Evolutionary conservation across 2,329 filamentous ascomycete genomes (phyloP).

Genomic region (Xylaria sp.): DNA sequence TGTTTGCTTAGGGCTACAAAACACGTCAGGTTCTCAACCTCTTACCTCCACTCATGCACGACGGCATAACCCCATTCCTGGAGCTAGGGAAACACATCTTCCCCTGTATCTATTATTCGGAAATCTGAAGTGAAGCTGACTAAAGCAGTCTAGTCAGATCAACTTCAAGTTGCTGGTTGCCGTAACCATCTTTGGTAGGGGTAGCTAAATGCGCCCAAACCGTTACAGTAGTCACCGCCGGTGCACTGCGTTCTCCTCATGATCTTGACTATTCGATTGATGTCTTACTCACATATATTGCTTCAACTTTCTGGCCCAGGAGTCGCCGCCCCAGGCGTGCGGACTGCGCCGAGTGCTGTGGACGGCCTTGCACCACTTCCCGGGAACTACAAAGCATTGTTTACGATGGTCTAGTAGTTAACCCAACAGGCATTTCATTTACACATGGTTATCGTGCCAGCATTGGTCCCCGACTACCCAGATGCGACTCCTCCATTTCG

Average conservation of each 20-base stretch:
- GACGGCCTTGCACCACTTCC: too few species aligned
- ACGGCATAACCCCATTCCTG: slow-evolving; percentile 29
- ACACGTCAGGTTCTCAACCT: slow-evolving; percentile 33
- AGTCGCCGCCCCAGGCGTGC: not conserved
- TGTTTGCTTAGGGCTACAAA: slow-evolving; percentile 28
- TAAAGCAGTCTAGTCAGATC: slow-evolving; percentile 38
- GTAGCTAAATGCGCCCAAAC: not conserved
- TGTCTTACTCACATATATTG: not conserved
- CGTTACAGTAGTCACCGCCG: not conserved
- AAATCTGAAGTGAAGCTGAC: slow-evolving; percentile 37
- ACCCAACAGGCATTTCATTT: slow-evolving; percentile 67
- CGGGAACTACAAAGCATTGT: too few species aligned
- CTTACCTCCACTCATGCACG: slow-evolving; percentile 30
- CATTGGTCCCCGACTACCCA: not conserved
- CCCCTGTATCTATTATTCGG: slow-evolving; percentile 29
- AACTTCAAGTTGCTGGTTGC: slow-evolving; percentile 49
- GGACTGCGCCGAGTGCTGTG: not conserved
- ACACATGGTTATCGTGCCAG: not conserved
- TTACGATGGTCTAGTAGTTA: slow-evolving; percentile 64
- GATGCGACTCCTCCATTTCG: slow-evolving; percentile 63
- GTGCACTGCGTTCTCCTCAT: not conserved
- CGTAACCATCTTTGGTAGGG: slow-evolving; percentile 39
- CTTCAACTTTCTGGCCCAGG: not conserved
- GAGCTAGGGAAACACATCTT: slow-evolving; percentile 29
- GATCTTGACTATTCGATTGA: not conserved